Percentiles rank a stretch among this genome's conserved stretches.
Conservation (phyloP, 257 asterid species). For the Avicennia marina region DNA sequence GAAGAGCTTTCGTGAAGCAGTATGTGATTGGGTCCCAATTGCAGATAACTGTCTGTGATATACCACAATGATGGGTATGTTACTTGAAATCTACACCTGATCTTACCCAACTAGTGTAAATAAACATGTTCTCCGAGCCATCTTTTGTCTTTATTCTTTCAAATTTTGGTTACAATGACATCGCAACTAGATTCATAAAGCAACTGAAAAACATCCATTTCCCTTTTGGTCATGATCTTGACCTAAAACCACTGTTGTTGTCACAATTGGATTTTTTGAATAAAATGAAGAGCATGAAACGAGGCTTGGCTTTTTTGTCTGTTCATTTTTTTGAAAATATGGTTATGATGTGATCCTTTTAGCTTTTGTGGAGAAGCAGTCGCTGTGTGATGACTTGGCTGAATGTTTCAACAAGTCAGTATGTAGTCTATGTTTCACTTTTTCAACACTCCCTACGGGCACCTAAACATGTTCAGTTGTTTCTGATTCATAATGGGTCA, state of each 20-base stretch:
- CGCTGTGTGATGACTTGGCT: not conserved
- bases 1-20: slow-evolving; percentile 75
- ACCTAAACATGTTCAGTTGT: not conserved
- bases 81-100: slow-evolving; percentile 13
- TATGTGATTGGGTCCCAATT: slow-evolving; percentile 45
- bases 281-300: not conserved
- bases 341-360: not conserved
- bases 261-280: not conserved
- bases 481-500: too few relatives aligned
- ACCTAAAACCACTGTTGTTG: not conserved
- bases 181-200: not conserved
- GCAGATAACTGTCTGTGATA: slow-evolving; percentile 66
- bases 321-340: not conserved
- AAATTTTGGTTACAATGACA: not conserved
- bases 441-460: not conserved
- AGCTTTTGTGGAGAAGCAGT: not conserved
- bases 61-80: slow-evolving; percentile 38
- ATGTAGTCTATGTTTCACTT: not conserved
- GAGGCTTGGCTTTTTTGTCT: not conserved
- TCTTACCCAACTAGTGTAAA: slow-evolving; percentile 11
- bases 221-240: not conserved
- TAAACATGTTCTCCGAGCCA: slow-evolving; percentile 5
- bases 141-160: slow-evolving; percentile 14
- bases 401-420: not conserved
- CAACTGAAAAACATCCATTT: not conserved